Base-by-base conservation (phyloP, 495 filamentous ascomycete species). In the Amniculicola lignicola region DNA sequence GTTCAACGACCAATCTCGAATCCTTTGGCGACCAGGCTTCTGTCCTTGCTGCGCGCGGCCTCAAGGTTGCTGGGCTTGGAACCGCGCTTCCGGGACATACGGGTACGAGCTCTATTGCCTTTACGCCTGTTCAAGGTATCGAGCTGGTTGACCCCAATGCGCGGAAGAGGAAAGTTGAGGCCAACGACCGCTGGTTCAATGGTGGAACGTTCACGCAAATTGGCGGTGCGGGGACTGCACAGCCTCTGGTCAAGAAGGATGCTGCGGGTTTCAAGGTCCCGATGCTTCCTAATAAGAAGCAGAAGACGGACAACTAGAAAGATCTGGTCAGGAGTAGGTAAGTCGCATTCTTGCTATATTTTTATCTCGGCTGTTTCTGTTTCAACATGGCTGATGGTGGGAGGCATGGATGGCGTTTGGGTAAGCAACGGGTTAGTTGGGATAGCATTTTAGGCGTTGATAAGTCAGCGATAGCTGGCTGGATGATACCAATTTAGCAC, bases 111-210 rank as follows among this genome's bases (percentile, higher is more conserved):
- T 90, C 86, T 29, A 80, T 98, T 66, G 88, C 90, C 0, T 98
- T 97, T 62, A 96, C 89, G 3, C 90, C 93, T 2, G 87, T 92
- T 16, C 94, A 97, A 68, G 93, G 93, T 10, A 77, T 98, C 27
- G 93, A 97, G 75, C 81, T 98, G 7, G 90, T 96, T 14, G 94
- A 96, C 72, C 93, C 93, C 43, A 96, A 94, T 76, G 81, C 88
- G 47, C 82, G 86, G 63, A 96, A 97, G 75, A 77, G 88, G 64
- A 93, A 93, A 63, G 92, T 90, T 4, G 92, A 96, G 59, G 89
- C 94, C 65, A n/a, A n/a, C n/a, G 92, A 97, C 68, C 77, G 89
- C 35, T 97, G 90, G 86, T 97, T 97, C 74, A 94, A 89, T 67
- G 87, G 89, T 19, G 94, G 93, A 2, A 93, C 90, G 3, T 98